These are phyloP conservation scores for Saccharomyces kudriavzevii DNA, from an alignment of 805 yeast genomes.

Conservation along the genomic window DNA sequence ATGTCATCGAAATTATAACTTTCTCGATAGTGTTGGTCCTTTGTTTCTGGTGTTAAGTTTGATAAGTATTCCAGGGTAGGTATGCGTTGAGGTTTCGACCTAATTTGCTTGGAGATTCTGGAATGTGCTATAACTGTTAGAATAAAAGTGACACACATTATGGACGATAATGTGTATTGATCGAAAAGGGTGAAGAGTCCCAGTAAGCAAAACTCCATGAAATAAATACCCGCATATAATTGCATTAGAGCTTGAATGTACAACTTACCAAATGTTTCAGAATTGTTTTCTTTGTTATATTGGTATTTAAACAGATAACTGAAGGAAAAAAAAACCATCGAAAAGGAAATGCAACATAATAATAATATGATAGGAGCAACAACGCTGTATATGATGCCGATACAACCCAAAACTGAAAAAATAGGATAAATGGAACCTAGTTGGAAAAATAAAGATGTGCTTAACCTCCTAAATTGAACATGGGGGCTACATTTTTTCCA, in stretches of 20 bases:
- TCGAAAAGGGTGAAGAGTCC: conserved; percentile 66
- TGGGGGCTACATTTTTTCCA: conserved; percentile 55
- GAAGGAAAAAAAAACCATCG: conserved; percentile 53
- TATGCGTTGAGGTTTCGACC: conserved; percentile 10
- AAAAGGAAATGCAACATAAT: conserved; percentile 49
- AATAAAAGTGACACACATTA: conserved; percentile 45
- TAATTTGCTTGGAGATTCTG: conserved; percentile 32
- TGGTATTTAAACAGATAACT: conserved; percentile 60
- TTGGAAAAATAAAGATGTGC: conserved; percentile 38
- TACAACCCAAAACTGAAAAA: conserved; percentile 67
- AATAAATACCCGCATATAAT: conserved; percentile 72
- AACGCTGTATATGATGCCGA: conserved; percentile 69
- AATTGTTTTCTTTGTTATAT: conserved; percentile 41
- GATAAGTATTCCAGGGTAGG: conserved; percentile 4
- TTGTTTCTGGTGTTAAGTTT: neutral
- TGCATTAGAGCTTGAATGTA: conserved; percentile 73
- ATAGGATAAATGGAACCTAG: conserved; percentile 81
- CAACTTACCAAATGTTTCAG: conserved; percentile 62
- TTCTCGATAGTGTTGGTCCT: neutral
- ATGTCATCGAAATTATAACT: conserved; percentile 1
- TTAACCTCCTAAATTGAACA: conserved; percentile 38
- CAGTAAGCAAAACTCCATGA: conserved; percentile 66
- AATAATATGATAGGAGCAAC: conserved; percentile 71
- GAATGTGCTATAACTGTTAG: conserved; percentile 52
- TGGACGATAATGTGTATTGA: conserved; percentile 35